These are phyloP conservation scores for Acrocalymma vagum DNA, from an alignment of 2,329 filamentous ascomycete genomes.

Conservation along the genomic window DNA sequence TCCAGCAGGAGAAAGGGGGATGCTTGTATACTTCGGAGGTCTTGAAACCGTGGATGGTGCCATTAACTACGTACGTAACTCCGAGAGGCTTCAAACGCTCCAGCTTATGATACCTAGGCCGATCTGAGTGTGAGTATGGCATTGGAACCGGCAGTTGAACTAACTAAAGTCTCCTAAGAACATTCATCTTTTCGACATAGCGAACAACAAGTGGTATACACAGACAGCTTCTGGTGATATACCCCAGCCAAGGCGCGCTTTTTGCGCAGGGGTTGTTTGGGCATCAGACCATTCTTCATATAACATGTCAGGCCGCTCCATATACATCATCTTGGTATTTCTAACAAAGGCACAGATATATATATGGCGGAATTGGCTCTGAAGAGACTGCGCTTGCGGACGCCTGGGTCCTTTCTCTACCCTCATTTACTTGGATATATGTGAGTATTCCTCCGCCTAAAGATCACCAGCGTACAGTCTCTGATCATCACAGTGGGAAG, in stretches of 20 bases:
- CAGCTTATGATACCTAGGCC: constrained; percentile 17
- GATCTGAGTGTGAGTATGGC: constrained; percentile 24
- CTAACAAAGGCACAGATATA: constrained; percentile 54
- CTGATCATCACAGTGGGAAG: too few species aligned
- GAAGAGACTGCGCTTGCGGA: constrained; percentile 65
- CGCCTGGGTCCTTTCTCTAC: constrained; percentile 67
- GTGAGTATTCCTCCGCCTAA: constrained; percentile 16
- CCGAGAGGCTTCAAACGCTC: background rate
- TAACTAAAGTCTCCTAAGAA: constrained; percentile 5
- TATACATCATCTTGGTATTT: background rate
- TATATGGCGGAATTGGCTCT: constrained; percentile 64
- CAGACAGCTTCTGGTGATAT: constrained; percentile 63
- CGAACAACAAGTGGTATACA: constrained; percentile 64
- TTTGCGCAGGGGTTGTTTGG: constrained; percentile 68
- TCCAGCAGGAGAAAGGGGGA: constrained; percentile 64
- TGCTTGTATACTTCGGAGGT: constrained; percentile 68
- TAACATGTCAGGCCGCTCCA: constrained; percentile 62
- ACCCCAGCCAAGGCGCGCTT: constrained; percentile 62
- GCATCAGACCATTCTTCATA: constrained; percentile 66
- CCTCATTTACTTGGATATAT: constrained; percentile 68
- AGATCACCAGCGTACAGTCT: too few species aligned
- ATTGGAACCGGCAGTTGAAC: background rate
- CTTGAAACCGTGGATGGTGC: constrained; percentile 37
- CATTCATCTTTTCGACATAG: constrained; percentile 66
- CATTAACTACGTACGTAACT: constrained; percentile 10